Evolutionary conservation across 2,329 filamentous ascomycete species (phyloP), one percentile per base, ranked within the genome.

Genomic region (Colletotrichum cereale): DNA sequence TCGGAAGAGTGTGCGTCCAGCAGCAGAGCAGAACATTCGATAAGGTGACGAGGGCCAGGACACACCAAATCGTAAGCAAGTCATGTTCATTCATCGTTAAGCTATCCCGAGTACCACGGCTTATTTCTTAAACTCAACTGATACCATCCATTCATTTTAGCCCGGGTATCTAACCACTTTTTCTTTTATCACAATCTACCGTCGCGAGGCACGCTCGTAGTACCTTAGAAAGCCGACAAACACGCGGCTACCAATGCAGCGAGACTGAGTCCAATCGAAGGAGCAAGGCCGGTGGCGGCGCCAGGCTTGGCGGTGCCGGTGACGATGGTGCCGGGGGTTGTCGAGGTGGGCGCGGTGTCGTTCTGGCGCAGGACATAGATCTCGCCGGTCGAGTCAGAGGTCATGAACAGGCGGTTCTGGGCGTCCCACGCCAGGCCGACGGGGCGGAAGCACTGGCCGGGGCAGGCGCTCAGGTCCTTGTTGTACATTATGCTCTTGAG

Each of bases 371-470:
- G 76, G 5, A 92, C 86, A 75, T 88, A 92, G 52, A 93, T 86
- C 82, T 93, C 91, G 7, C 90, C 91, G 0, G 90, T 90, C 18
- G 84, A 78, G 77, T 93, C 91, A 5, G 86, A 89, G 67, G 83
- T 87, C 82, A 92, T 86, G 80, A 88, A 93, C 11, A 93, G 79
- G 8, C 90, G 82, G 10, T 86, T 88, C 52, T 84, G 75, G 11
- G 74, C 73, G 77, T 89, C 86, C 74, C 85, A 82, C 0, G 85
- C 85, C 8, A 93, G 80, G 1, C 89, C 88, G 1, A 89, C 89
- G 34, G 91, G 90, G 2, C 90, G 84, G 81, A 93, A 90, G 79
- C 90, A 93, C 5, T 78, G 76, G 52, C 82, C 80, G 0, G 89
- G 89, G 71, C 91, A 92, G 4, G 78, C 77, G 14, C 80, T 80